Conservation (phyloP, 805 yeast genomes). For the Metschnikowia arizonensis region DNA sequence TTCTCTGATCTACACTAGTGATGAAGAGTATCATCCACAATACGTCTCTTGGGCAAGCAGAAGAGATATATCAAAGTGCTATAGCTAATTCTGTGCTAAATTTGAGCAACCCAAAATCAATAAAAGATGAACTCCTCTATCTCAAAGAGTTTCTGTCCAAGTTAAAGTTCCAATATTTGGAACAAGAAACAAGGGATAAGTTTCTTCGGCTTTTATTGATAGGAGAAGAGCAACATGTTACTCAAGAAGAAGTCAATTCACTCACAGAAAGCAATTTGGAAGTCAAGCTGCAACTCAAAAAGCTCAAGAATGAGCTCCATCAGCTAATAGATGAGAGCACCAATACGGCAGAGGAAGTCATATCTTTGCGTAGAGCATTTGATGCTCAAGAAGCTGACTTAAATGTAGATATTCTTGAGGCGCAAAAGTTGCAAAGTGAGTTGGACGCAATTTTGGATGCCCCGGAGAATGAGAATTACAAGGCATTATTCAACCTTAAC, state of each 20-base stretch:
- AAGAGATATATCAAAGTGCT: conserved; percentile 8
- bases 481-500: conserved; percentile 13
- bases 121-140: conserved; percentile 28
- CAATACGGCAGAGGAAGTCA: conserved; percentile 24
- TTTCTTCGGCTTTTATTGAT: conserved; percentile 50
- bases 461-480: conserved; percentile 17
- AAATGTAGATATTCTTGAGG: conserved; percentile 23
- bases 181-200: conserved; percentile 67
- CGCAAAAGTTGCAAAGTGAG: conserved; percentile 19
- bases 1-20: background rate
- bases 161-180: conserved; percentile 61
- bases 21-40: conserved; percentile 4
- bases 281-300: conserved; percentile 25
- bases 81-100: conserved; percentile 8
- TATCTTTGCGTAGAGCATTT: conserved; percentile 24
- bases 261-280: conserved; percentile 21
- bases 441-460: conserved; percentile 11
- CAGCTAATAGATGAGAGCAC: conserved; percentile 28
- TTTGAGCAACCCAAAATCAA: conserved; percentile 11
- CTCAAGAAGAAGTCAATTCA: conserved; percentile 31
- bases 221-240: conserved; percentile 27
- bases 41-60: conserved; percentile 11
- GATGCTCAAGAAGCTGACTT: conserved; percentile 24
- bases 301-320: conserved; percentile 24
- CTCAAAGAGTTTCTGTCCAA: conserved; percentile 46